Evolutionary conservation across 2,329 filamentous ascomycete genomes (phyloP).

Genomic region (Aureobasidium namibiae): DNA sequence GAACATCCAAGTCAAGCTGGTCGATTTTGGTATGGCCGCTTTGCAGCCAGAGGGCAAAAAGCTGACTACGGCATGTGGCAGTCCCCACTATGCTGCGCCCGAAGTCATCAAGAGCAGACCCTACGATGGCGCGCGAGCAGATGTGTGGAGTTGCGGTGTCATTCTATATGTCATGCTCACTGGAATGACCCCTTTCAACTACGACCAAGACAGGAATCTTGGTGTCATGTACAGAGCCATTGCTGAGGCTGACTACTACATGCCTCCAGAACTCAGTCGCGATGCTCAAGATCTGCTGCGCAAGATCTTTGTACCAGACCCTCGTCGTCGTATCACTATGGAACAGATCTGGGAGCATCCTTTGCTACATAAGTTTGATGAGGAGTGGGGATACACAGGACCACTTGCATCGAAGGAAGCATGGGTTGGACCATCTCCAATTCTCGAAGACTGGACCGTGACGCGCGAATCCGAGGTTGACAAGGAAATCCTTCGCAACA

Average conservation of each 20-base stretch:
- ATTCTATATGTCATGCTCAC: conserved; percentile 84
- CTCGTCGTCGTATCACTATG: conserved; percentile 70
- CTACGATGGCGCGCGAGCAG: conserved; percentile 78
- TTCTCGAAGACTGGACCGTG: conserved; percentile 54
- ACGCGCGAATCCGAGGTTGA: conserved; percentile 63
- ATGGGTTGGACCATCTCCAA: conserved; percentile 45
- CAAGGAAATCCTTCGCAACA: conserved; percentile 69
- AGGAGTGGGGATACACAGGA: conserved; percentile 59
- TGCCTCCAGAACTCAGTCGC: conserved; percentile 44
- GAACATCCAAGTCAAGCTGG: conserved; percentile 73
- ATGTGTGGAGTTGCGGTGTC: conserved; percentile 91
- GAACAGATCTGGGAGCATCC: conserved; percentile 79
- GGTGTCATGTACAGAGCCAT: conserved; percentile 54
- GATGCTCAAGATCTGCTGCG: conserved; percentile 72
- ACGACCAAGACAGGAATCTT: conserved; percentile 54
- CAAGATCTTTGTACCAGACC: conserved; percentile 70
- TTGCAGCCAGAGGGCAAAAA: conserved; percentile 72
- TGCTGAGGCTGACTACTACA: conserved; percentile 40
- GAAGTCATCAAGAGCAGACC: conserved; percentile 71
- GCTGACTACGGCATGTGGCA: conserved; percentile 85
- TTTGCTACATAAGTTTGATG: conserved; percentile 73
- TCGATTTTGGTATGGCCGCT: conserved; percentile 97
- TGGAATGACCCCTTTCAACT: conserved; percentile 71
- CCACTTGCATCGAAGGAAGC: conserved; percentile 41
- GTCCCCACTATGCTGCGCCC: conserved; percentile 91